Base-by-base conservation (phyloP, 805 yeast species). In the Pichia scutulata region DNA sequence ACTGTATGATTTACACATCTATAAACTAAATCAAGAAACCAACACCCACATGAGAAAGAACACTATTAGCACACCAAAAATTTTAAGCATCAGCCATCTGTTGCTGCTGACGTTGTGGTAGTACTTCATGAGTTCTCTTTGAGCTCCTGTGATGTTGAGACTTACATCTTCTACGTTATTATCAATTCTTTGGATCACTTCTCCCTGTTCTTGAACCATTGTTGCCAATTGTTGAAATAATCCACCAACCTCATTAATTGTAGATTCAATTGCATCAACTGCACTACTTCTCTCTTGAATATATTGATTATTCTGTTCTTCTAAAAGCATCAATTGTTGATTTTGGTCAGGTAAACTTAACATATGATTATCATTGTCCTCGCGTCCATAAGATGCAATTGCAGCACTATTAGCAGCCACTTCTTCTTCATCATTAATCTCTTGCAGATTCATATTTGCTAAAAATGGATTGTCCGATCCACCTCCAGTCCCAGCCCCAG, bases 141-240 rank as follows among this genome's bases (percentile, higher is more conserved):
- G 98, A 0, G 99, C 99, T 1, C 98, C 98, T 25, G 78, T 71
- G 16, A 93, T 90, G 65, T 90, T 93, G 63, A 92, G 65, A 60
- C 88, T 81, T 48, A 92, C 89, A 61, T 93, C 98, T 58, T 90
- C 97, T 7, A 95, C 95, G 63, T 93, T 90, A 50, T 82, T 87
- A 68, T 93, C 99, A 55, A 93, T 93, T 62, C 98, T 75, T 67
- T 92, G 98, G 51, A 93, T 92, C 16, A 86, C 86, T 60, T 93
- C 99, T 40, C 98, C 92, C 69, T 93, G 99, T 66, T 93, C 98
- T 54, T 87, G 89, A 8, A 93, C 97, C 98, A 93, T 92, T 1
- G 95, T 85, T 6, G 98, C 96, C 59, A 93, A 74, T 68, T 93
- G 99, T 60, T 87, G 92, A 70, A 93, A 93, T 53, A 93, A 74